These are phyloP conservation scores for Jaapia argillacea DNA, from an alignment of 768 basidiomycete species.

Conservation along the genomic window DNA sequence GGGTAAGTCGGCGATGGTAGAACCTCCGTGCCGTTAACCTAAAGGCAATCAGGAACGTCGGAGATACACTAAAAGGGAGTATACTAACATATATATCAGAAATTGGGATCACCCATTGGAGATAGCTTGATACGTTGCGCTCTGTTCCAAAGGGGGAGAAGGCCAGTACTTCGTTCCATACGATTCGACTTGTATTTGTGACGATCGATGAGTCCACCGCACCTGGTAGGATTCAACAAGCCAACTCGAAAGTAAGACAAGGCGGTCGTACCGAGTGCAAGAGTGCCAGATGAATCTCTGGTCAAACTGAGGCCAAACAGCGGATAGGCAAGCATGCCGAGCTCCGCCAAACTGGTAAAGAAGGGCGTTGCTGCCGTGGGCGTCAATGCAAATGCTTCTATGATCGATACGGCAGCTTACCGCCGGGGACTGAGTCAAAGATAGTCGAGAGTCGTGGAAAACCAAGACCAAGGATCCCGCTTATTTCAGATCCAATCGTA, in stretches of 20 bases:
- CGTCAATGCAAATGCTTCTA: too few species aligned
- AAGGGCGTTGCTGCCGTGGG: conserved; percentile 70
- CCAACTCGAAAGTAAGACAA: neutral
- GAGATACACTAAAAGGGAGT: neutral
- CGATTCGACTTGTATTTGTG: conserved; percentile 43
- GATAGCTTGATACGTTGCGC: conserved; percentile 55
- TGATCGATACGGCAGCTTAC: too few species aligned
- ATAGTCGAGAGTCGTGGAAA: conserved; percentile 68
- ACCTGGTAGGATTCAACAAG: conserved; percentile 29
- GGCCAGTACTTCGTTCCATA: conserved; percentile 67
- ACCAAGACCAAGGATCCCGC: conserved; percentile 67
- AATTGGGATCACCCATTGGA: conserved; percentile 67
- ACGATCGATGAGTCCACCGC: conserved; percentile 68
- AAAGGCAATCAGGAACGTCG: conserved; percentile 3
- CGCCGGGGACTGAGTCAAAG: conserved; percentile 30
- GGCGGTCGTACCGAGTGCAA: conserved; percentile 48
- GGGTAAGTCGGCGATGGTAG: conserved; percentile 58
- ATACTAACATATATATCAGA: conserved; percentile 39
- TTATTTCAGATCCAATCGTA: conserved; percentile 49
- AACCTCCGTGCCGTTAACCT: conserved; percentile 49
- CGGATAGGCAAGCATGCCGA: conserved; percentile 62
- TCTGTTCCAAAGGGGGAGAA: conserved; percentile 56
- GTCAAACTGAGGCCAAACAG: conserved; percentile 66
- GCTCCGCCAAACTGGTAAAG: conserved; percentile 48
- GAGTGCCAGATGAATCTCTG: conserved; percentile 45